These are phyloP conservation scores for Trypanosoma avium DNA, from an alignment of 208 protist genomes.

Conservation along the genomic window DNA sequence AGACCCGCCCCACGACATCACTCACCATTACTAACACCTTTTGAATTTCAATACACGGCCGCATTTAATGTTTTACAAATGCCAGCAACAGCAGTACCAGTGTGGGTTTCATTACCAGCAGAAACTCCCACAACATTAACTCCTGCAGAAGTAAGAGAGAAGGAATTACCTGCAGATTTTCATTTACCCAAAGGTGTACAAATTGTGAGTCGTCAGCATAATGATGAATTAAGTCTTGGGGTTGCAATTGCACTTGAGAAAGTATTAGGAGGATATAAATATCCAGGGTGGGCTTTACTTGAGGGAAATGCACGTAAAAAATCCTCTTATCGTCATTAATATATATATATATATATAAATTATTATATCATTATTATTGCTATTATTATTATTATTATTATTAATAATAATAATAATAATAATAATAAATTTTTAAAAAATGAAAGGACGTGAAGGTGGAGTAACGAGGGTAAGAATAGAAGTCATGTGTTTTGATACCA, in stretches of 20 bases:
- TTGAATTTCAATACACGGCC: slow-evolving; percentile 88
- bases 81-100: slow-evolving; percentile 67
- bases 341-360: slow-evolving; percentile 4
- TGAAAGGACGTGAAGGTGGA: neutral
- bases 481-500: no score
- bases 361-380: neutral
- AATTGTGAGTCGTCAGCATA: slow-evolving; percentile 56
- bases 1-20: slow-evolving; percentile 70
- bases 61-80: slow-evolving; percentile 87
- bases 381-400: no score
- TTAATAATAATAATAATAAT: no score
- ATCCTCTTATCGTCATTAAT: no score
- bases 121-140: slow-evolving; percentile 24
- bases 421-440: neutral
- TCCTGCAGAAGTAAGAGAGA: slow-evolving; percentile 21
- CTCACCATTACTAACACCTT: slow-evolving; percentile 56
- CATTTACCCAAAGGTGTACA: slow-evolving; percentile 87
- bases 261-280: slow-evolving; percentile 76
- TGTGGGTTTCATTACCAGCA: slow-evolving; percentile 52
- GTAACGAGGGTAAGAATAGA: no score
- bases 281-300: slow-evolving; percentile 72
- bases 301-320: no score
- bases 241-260: slow-evolving; percentile 61
- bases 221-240: slow-evolving; percentile 74
- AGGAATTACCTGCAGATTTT: slow-evolving; percentile 19